These are phyloP conservation scores for Apophysomyces elegans DNA, from an alignment of 371 early-diverging fungal species.

Conservation along the genomic window DNA sequence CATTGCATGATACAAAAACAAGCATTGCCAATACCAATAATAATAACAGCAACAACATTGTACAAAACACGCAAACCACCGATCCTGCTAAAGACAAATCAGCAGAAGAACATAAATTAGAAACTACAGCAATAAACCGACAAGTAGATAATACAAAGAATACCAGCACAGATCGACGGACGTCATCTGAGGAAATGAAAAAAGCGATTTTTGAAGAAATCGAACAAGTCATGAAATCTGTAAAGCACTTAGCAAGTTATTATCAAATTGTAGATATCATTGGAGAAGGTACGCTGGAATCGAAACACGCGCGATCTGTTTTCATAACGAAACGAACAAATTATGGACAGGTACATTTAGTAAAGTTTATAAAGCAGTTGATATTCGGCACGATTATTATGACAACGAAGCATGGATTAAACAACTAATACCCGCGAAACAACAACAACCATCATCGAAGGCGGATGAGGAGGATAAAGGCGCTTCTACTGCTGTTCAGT, in stretches of 20 bases:
- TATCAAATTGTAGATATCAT: slow-evolving; percentile 75
- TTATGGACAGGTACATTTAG: slow-evolving; percentile 87
- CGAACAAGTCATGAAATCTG: slow-evolving; percentile 18
- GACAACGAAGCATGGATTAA: slow-evolving; percentile 70
- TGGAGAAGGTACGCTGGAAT: slow-evolving; percentile 65
- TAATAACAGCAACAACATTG: neutral
- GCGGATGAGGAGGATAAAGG: slow-evolving; percentile 17
- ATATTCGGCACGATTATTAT: slow-evolving; percentile 68
- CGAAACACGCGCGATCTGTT: neutral
- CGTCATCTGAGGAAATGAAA: neutral
- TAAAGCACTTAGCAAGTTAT: slow-evolving; percentile 56
- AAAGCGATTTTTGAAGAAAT: neutral
- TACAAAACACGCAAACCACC: neutral
- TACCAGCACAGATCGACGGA: neutral
- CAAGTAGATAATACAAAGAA: neutral
- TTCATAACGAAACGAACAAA: neutral
- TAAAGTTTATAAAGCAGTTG: slow-evolving; percentile 95
- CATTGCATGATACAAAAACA: neutral
- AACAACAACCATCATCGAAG: neutral
- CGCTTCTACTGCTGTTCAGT: slow-evolving; percentile 11
- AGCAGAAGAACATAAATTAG: neutral
- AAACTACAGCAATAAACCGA: neutral
- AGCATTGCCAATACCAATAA: no score
- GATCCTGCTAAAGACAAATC: neutral
- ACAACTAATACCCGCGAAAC: slow-evolving; percentile 12